These are phyloP conservation scores for Aspergillus heteromorphus DNA, from an alignment of 495 filamentous ascomycete species.

Conservation along the genomic window DNA sequence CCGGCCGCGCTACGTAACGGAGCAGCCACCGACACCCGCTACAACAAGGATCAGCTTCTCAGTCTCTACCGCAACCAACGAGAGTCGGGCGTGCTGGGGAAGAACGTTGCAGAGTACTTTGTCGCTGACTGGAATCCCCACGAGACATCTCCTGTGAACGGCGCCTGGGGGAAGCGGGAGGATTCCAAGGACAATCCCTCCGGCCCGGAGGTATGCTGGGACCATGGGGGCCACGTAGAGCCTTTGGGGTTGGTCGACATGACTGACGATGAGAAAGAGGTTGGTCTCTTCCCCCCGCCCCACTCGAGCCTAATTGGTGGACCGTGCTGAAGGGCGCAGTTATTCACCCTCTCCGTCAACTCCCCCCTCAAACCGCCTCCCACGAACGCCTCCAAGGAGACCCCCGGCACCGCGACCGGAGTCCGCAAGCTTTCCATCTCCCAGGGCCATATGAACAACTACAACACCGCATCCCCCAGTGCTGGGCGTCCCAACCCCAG, in stretches of 20 bases:
- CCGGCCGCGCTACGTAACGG: constrained; percentile 49
- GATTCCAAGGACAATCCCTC: constrained; percentile 58
- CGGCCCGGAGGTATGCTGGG: constrained; percentile 87
- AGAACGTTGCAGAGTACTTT: constrained; percentile 66
- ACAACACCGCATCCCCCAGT: constrained; percentile 52
- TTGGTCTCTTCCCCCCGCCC: constrained; percentile 34
- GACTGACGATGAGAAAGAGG: constrained; percentile 79
- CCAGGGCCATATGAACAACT: constrained; percentile 40
- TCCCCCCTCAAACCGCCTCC: constrained; percentile 83
- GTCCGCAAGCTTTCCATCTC: constrained; percentile 76
- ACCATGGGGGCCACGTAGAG: constrained; percentile 62
- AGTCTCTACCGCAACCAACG: constrained; percentile 63
- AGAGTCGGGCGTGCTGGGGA: constrained; percentile 49
- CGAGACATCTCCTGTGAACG: constrained; percentile 54
- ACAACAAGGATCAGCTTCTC: constrained; percentile 79
- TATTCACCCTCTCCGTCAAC: constrained; percentile 83
- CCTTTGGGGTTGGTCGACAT: constrained; percentile 73
- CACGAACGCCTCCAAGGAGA: constrained; percentile 66
- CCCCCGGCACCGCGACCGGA: constrained; percentile 47
- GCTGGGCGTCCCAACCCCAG: constrained; percentile 64
- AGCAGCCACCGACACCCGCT: constrained; percentile 53
- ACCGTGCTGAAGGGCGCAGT: constrained; percentile 38
- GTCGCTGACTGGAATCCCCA: constrained; percentile 72
- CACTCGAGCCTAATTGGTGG: constrained; percentile 5
- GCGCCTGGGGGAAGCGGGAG: constrained; percentile 71